Percentiles rank a stretch among this genome's conserved stretches.
Evolutionary conservation across 2,329 filamentous ascomycete species (phyloP).

Genomic region (Talaromyces piceae): DNA sequence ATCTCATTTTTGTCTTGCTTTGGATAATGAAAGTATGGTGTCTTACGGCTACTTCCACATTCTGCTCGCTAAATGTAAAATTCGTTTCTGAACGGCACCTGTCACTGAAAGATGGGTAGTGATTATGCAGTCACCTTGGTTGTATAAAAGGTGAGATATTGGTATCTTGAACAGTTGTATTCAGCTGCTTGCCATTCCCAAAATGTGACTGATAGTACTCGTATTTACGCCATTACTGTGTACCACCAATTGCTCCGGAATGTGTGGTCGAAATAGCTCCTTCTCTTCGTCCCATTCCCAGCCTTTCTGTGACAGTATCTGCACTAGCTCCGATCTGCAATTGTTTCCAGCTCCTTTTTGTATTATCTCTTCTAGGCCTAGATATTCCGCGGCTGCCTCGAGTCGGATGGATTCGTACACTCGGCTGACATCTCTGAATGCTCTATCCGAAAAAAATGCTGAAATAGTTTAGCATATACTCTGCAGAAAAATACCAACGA

Average conservation of each 20-base stretch:
- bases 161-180: not conserved
- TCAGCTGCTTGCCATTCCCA: constrained; percentile 28
- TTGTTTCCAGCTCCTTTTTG: not conserved
- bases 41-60: not conserved
- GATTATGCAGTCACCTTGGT: not conserved
- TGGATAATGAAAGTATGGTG: not conserved
- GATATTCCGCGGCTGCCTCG: constrained; percentile 26
- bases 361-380: constrained; percentile 26
- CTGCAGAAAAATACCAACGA: no score
- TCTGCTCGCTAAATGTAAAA: not conserved
- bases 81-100: not conserved
- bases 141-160: not conserved
- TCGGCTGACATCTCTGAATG: constrained; percentile 30
- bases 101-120: no score
- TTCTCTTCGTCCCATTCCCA: constrained; percentile 33
- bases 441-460: constrained; percentile 34
- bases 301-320: constrained; percentile 27
- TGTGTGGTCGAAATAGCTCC: constrained; percentile 27
- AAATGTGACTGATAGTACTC: constrained; percentile 25
- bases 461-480: not conserved
- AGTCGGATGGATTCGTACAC: constrained; percentile 35
- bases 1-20: constrained; percentile 3
- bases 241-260: constrained; percentile 12
- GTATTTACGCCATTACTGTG: constrained; percentile 11
- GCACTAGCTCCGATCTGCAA: constrained; percentile 21